Evolutionary conservation across 768 basidiomycete species (phyloP), one percentile per base, ranked within the genome.

Genomic region (Lentinula sp.): DNA sequence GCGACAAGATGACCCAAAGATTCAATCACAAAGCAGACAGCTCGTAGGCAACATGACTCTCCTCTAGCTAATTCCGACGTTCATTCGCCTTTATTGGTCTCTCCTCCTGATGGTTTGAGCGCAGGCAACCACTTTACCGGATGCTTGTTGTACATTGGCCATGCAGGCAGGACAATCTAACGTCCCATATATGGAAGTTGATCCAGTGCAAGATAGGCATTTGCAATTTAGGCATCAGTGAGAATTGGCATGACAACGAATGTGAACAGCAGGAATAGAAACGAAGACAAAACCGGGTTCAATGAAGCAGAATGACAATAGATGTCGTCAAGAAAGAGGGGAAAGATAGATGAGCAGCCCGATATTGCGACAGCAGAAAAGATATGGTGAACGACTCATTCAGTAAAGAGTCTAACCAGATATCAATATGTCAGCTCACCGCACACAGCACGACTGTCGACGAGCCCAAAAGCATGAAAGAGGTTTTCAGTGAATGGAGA

Each of bases 91-190:
- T 67, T 65, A 3, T 56, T 66, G 60, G 70, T 68, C 31, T 70
- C 61, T 61, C 63, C 65, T 66, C 71, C 70, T 68, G 79, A 73
- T 45, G 54, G 57, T 34, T 66, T 63, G 43, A 66, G 63, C 51
- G 63, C 67, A 3, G 83, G 76, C 16, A 87, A 71, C 87, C 86
- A 88, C 63, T 78, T 75, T 40, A 87, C 83, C 15, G 85, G 83
- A 67, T 89, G 79, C 13, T 70, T 70, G 64, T 85, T 87, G 73
- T 77, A 88, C 71, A 81, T 73, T 0, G 84, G 80, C 90, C 90
- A 92, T 8, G 85, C 85, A 0, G 89, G 90, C 4, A 91, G 62
- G 11, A 85, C 75, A 51, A 78, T 70, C 89, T 91, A 45, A 28
- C 39, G 53, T 28, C 21, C 34, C 32, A 18, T 57, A 16, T 60